A percentile compares a stretch with the other conserved stretches of the same genome.
These are phyloP conservation scores for Micractinium conductrix DNA, from an alignment of 139 green algal species.

Conservation along the genomic window DNA sequence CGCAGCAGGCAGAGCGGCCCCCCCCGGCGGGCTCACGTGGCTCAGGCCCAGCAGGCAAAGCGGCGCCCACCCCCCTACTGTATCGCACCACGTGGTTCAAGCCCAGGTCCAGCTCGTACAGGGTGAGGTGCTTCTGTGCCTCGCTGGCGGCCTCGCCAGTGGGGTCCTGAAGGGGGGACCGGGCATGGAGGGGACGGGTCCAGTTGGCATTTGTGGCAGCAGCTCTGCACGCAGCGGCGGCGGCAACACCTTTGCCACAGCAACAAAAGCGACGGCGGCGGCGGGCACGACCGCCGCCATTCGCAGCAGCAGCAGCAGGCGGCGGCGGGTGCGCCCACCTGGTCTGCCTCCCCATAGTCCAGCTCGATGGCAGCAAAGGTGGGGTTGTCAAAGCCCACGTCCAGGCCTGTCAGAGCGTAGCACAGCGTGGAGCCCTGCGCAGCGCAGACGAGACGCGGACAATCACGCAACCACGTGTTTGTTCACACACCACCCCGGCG, in stretches of 20 bases:
- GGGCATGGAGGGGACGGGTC: no score
- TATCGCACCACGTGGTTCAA: constrained; percentile 93
- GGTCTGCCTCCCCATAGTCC: constrained; percentile 96
- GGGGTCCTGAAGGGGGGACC: constrained; percentile 75
- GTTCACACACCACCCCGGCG: no score
- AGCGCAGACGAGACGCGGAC: background rate
- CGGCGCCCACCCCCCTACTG: background rate
- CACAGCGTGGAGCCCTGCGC: constrained; percentile 51
- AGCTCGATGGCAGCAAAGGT: constrained; percentile 99
- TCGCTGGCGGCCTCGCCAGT: constrained; percentile 86
- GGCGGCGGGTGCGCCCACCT: no score
- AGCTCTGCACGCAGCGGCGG: no score
- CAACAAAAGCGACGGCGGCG: no score
- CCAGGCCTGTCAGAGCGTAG: constrained; percentile 86
- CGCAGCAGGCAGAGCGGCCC: no score
- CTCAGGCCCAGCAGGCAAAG: background rate
- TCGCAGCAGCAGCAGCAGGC: no score
- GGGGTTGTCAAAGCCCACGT: constrained; percentile 99
- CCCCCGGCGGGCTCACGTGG: no score
- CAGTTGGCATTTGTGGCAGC: no score
- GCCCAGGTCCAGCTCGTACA: constrained; percentile 99
- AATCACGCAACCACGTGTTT: no score
- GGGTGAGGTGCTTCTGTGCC: constrained; percentile 95
- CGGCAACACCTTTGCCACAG: no score
- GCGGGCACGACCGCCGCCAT: no score